Conservation (phyloP, 140 eudicot species). For the Ambrosia hybrid region DNA sequence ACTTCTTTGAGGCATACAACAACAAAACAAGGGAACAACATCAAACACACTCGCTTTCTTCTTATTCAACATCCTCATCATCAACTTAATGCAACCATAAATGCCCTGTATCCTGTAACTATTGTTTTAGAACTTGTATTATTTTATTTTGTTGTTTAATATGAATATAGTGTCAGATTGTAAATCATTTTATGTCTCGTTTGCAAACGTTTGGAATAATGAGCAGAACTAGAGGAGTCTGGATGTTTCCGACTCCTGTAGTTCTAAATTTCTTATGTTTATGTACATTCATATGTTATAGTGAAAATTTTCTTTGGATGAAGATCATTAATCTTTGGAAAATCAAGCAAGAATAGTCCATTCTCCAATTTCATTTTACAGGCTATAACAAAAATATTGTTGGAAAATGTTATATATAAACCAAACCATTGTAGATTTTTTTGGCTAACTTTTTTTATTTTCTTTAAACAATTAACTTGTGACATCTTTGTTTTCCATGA, state of each 20-base stretch:
- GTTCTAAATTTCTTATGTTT: background rate
- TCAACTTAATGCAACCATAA: background rate
- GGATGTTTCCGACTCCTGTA: too few relatives aligned
- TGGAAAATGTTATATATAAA: too few relatives aligned
- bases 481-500: too few relatives aligned
- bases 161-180: background rate
- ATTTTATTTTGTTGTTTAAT: background rate
- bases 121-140: slow-evolving; percentile 1
- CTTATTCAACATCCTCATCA: background rate
- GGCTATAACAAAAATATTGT: too few relatives aligned
- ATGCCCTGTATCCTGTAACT: slow-evolving; percentile 16
- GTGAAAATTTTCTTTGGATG: background rate
- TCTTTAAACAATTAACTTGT: too few relatives aligned
- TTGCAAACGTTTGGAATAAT: too few relatives aligned
- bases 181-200: background rate
- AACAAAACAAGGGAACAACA: slow-evolving; percentile 33
- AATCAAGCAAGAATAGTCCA: background rate
- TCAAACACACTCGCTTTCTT: slow-evolving; percentile 13
- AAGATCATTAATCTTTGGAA: background rate
- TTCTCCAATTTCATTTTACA: too few relatives aligned
- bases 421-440: too few relatives aligned
- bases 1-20: slow-evolving; percentile 63
- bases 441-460: too few relatives aligned
- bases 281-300: too few relatives aligned
- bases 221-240: too few relatives aligned